A percentile compares a stretch with the other conserved stretches of the same genome.
These are phyloP conservation scores for Xanthoparmelia taractica DNA, from an alignment of 495 filamentous ascomycete genomes.

Conservation along the genomic window DNA sequence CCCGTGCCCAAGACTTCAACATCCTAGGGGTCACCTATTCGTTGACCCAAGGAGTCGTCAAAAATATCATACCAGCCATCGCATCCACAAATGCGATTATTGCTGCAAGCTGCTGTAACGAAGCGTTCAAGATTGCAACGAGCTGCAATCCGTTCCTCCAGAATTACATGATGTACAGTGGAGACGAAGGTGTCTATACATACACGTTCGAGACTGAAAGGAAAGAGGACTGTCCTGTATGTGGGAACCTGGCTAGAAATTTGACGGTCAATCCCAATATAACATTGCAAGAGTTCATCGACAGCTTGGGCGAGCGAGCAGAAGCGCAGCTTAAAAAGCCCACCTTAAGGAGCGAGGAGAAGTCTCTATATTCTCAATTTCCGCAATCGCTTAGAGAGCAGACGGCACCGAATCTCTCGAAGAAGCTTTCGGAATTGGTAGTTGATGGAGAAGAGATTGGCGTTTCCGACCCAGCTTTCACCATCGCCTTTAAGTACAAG, in stretches of 20 bases:
- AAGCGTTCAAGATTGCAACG: conserved; percentile 90
- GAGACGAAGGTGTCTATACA: conserved; percentile 90
- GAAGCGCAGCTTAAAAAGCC: conserved; percentile 89
- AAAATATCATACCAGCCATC: conserved; percentile 99
- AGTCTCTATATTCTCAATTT: conserved; percentile 81
- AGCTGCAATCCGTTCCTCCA: conserved; percentile 70
- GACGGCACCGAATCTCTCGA: conserved; percentile 71
- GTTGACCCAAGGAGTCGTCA: conserved; percentile 96
- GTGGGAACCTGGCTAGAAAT: conserved; percentile 69
- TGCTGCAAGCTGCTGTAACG: conserved; percentile 89
- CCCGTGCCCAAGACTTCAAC: conserved; percentile 77
- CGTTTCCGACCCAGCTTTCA: conserved; percentile 76
- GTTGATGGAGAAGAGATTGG: conserved; percentile 64
- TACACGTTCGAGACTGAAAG: conserved; percentile 91
- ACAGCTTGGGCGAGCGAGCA: conserved; percentile 70
- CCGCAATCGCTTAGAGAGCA: conserved; percentile 72
- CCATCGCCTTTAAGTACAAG: conserved; percentile 63
- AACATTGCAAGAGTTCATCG: conserved; percentile 80
- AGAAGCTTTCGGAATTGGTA: conserved; percentile 61
- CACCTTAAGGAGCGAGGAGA: conserved; percentile 69
- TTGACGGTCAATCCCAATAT: conserved; percentile 59
- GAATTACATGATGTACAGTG: conserved; percentile 99
- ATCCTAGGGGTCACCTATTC: conserved; percentile 91
- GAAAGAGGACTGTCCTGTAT: conserved; percentile 92
- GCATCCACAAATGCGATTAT: conserved; percentile 97